Evolutionary conservation across 2,329 filamentous ascomycete species (phyloP), one percentile per base, ranked within the genome.

Genomic region (Alternaria arbusti): DNA sequence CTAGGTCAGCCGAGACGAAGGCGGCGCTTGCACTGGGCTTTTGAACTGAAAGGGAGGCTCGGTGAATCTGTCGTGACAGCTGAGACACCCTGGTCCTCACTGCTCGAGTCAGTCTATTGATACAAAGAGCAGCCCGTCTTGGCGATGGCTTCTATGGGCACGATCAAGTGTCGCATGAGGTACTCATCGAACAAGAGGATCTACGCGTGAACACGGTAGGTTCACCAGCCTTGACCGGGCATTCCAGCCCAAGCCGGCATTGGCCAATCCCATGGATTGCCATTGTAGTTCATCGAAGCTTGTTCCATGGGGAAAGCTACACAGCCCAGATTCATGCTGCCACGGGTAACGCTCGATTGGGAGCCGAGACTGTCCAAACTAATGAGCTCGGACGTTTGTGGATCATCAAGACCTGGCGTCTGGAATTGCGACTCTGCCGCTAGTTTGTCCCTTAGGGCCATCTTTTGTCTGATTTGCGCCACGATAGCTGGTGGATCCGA

Each of bases 401-500:
- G 23, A 26, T 57, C 28, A 25, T 59, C 30, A 11, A 49, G n/a
- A 11, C 15, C 57, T n/a, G 30, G 26, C 28, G 43, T 36, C 26
- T 36, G 25, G 54, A 47, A 23, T 32, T 50, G 12, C 32, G 22
- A 8, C 15, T 17, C 56, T 8, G 32, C 20, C 17, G 26, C 40
- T 63, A 17, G 28, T 43, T 47, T 22, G 10, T 52, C 20, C 44
- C 57, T 28, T 7, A 25, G 49, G 15, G 50, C 45, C 36, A 70
- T 20, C 25, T 45, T 54, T 44, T 54, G 32, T 40, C 44, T 51
- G 11, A 67, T 45, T 12, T 61, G 47, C 11, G 40, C 30, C 2
- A 69, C 59, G 52, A 69, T 61, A 40, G 36, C 22, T 7, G 68
- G 68, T 23, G 61, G 58, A 22, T 57, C 64, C 2, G 26, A 28